A percentile compares a stretch with the other conserved stretches of the same genome.
Conservation (phyloP, 2,329 filamentous ascomycete species). For the Neofusicoccum ribis region DNA sequence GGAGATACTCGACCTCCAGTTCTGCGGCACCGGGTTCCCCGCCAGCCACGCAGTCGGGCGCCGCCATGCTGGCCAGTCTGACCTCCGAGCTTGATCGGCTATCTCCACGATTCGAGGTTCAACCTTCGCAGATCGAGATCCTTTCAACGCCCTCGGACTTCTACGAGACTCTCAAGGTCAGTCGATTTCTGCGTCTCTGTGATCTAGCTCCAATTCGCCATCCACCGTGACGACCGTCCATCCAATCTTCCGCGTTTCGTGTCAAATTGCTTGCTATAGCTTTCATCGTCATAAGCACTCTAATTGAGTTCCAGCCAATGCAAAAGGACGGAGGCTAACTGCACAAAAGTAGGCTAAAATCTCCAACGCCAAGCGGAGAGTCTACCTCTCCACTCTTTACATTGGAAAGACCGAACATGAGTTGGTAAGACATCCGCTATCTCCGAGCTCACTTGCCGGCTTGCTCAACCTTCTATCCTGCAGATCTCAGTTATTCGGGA, state of each 20-base stretch:
- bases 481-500: constrained; percentile 75
- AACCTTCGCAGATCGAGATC: constrained; percentile 77
- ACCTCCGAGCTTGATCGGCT: constrained; percentile 80
- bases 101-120: constrained; percentile 85
- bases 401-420: constrained; percentile 93
- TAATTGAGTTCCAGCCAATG: not conserved
- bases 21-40: constrained; percentile 28
- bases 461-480: not conserved
- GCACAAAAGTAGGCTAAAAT: constrained; percentile 68
- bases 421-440: constrained; percentile 53
- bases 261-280: not conserved
- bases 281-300: not conserved
- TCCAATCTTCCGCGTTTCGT: not conserved
- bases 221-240: too few relatives aligned
- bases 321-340: not conserved
- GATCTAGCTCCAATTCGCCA: too few relatives aligned
- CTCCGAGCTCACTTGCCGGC: not conserved
- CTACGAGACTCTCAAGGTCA: constrained; percentile 85
- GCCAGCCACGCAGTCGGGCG: constrained; percentile 46
- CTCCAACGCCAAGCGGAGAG: constrained; percentile 69
- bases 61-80: constrained; percentile 58
- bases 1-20: constrained; percentile 37
- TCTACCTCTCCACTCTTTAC: constrained; percentile 95
- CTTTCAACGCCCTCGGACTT: constrained; percentile 82
- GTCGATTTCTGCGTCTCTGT: constrained; percentile 22